Conservation (phyloP, 345 rosid species). For the Acer negundo region DNA sequence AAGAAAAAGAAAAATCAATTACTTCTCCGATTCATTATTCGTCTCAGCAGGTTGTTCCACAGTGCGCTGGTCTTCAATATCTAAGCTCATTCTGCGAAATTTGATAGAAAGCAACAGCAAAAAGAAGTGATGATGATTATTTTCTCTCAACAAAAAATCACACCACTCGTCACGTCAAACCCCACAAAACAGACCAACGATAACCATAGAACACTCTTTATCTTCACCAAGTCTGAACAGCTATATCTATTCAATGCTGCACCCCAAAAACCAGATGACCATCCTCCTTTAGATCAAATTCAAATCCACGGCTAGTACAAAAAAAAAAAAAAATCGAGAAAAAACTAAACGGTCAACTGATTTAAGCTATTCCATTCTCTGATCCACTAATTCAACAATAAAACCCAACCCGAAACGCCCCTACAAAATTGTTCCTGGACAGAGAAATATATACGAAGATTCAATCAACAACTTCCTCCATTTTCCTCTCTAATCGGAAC, state of each 20-base stretch:
- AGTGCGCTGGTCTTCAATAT: conserved; percentile 43
- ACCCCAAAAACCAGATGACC: conserved; percentile 13
- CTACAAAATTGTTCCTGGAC: conserved; percentile 9
- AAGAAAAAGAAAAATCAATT: conserved; percentile 18
- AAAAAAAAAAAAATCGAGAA: conserved; percentile 5
- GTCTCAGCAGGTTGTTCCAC: conserved; percentile 43
- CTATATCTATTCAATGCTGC: conserved; percentile 20
- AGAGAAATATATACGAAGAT: conserved; percentile 11
- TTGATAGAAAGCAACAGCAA: conserved; percentile 4
- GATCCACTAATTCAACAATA: conserved; percentile 20
- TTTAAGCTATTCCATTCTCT: conserved; percentile 26
- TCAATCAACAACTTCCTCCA: neutral
- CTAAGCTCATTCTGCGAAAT: conserved; percentile 63
- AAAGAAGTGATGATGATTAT: neutral
- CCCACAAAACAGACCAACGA: neutral
- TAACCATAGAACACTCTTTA: conserved; percentile 12
- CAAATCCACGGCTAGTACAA: conserved; percentile 20
- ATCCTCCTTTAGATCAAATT: conserved; percentile 23
- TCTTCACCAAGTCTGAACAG: conserved; percentile 18
- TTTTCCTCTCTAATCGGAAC: neutral
- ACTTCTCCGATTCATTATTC: conserved; percentile 44
- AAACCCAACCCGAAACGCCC: conserved; percentile 4
- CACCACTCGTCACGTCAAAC: conserved; percentile 11
- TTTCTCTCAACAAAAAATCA: neutral
- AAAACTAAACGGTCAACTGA: conserved; percentile 15